Percentiles rank a stretch among this genome's conserved stretches.
These are phyloP conservation scores for Colletotrichum sansevieriae DNA, from an alignment of 2,329 filamentous ascomycete species.

Conservation along the genomic window DNA sequence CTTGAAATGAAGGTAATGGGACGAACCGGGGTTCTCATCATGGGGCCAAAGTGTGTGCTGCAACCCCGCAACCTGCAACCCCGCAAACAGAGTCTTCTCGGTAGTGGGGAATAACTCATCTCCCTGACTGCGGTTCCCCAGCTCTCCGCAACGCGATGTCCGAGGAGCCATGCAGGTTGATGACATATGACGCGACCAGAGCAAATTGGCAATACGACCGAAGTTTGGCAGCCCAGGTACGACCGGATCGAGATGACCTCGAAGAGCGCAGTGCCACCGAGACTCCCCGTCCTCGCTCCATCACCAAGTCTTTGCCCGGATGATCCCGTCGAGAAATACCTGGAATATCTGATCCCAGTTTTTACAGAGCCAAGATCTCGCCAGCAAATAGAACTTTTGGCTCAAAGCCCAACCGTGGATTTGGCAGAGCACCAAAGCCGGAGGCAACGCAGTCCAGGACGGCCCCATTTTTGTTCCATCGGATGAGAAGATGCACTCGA, in stretches of 20 bases:
- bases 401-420: no score
- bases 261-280: no score
- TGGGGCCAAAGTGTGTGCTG: not conserved
- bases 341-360: no score
- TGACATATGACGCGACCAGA: conserved; percentile 23
- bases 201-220: not conserved
- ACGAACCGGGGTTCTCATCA: not conserved
- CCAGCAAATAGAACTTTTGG: not conserved
- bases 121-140: conserved; percentile 10
- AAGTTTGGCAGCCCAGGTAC: not conserved
- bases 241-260: no score
- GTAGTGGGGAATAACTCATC: conserved; percentile 17
- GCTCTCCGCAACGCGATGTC: conserved; percentile 26
- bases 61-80: conserved; percentile 26
- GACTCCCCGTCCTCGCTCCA: no score
- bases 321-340: no score
- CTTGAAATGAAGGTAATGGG: not conserved
- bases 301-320: no score
- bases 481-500: not conserved
- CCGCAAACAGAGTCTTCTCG: conserved; percentile 12
- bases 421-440: no score
- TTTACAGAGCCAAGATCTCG: not conserved
- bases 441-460: no score
- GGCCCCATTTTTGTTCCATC: no score
- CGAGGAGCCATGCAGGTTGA: conserved; percentile 3